Evolutionary conservation across 129 eudicot genomes (phyloP).

Genomic region (Solidago caesia): DNA sequence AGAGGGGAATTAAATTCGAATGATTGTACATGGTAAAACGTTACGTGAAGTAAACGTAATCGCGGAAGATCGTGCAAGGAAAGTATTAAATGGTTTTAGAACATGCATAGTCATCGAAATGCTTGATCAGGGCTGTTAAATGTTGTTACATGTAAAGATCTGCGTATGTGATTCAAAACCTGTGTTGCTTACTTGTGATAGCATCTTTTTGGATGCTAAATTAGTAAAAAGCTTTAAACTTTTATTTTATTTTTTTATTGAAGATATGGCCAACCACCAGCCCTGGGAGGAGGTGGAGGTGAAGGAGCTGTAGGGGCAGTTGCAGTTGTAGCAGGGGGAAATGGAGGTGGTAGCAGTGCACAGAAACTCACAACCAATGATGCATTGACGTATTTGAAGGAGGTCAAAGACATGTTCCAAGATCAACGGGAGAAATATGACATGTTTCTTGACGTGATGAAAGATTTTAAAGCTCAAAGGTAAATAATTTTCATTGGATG

Average conservation of each 20-base stretch:
- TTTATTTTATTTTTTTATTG: constrained; percentile 19
- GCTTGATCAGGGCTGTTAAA: neutral
- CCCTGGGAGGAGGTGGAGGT: constrained; percentile 54
- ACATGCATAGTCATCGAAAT: neutral
- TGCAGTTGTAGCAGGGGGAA: constrained; percentile 42
- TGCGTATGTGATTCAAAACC: neutral
- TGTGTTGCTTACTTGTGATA: constrained; percentile 2
- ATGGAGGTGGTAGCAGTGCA: constrained; percentile 43
- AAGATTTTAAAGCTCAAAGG: constrained; percentile 97
- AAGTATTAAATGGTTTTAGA: neutral
- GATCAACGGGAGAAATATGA: constrained; percentile 87
- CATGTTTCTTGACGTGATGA: constrained; percentile 84
- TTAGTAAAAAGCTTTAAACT: neutral
- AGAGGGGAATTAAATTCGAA: constrained; percentile 10
- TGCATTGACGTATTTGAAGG: constrained; percentile 83
- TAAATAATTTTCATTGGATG: constrained; percentile 21
- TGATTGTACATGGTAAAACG: neutral
- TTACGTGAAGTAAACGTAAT: neutral
- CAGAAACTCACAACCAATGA: constrained; percentile 92
- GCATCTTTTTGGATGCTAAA: neutral
- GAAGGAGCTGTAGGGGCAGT: constrained; percentile 49
- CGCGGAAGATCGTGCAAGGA: neutral
- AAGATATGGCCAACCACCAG: constrained; percentile 81
- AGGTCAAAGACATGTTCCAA: constrained; percentile 94
- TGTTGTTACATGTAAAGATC: neutral